phyloP scores from a whole-genome alignment of 805 yeast species.

The Barnettozyma sp. region DNA sequence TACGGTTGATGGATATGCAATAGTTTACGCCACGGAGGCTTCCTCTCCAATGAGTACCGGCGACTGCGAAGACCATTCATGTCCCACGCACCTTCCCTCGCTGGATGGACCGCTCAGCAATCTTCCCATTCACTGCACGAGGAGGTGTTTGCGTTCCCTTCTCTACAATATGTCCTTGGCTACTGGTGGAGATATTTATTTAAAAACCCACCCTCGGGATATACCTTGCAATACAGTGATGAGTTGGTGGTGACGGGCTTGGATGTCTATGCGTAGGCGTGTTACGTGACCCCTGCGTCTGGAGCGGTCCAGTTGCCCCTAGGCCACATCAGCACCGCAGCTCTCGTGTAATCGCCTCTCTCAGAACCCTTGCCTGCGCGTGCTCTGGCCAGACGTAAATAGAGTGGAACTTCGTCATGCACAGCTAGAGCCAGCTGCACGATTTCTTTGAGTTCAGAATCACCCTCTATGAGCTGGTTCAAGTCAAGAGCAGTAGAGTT shows the following conservation, averaged over 20 bases:
- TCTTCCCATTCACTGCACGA: no score
- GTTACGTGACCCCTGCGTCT: slow-evolving; percentile 43
- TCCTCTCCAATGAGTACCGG: slow-evolving; percentile 1
- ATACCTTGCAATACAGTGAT: no score
- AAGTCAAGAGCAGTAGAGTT: slow-evolving; percentile 38
- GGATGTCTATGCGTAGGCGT: no score
- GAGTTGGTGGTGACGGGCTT: no score
- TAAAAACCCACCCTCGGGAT: slow-evolving; percentile 1
- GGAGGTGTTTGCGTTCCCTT: background rate
- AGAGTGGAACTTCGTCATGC: slow-evolving; percentile 33
- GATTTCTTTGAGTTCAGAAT: slow-evolving; percentile 26
- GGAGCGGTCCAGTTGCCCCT: slow-evolving; percentile 47
- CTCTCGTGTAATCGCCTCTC: slow-evolving; percentile 59
- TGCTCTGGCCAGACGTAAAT: slow-evolving; percentile 48
- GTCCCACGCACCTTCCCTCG: no score
- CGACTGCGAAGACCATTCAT: no score
- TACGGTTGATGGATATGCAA: slow-evolving; percentile 80
- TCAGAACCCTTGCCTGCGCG: slow-evolving; percentile 29
- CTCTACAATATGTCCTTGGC: background rate
- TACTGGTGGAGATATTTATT: background rate
- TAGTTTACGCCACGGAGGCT: slow-evolving; percentile 69
- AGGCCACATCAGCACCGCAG: slow-evolving; percentile 56
- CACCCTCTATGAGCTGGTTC: slow-evolving; percentile 26
- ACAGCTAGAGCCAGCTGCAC: slow-evolving; percentile 27
- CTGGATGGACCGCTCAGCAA: no score